phyloP scores from a whole-genome alignment of 2,329 filamentous ascomycete species.

The Pseudopyrenochaeta lycopersici region DNA sequence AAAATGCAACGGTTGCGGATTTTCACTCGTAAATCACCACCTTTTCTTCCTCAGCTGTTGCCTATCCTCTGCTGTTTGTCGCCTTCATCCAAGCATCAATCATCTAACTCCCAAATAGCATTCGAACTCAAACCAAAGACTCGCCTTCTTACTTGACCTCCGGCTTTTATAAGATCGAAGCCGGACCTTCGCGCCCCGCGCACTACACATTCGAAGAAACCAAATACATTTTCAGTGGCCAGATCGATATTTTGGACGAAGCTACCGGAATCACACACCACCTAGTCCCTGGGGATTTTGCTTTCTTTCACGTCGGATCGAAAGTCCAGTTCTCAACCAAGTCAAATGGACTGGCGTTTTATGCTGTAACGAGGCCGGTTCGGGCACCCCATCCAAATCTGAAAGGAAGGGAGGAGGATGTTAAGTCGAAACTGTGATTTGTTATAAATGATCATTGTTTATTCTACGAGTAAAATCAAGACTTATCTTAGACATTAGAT shows the following conservation, averaged over 20 bases:
- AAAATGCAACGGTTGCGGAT: conserved; percentile 35
- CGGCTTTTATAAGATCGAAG: conserved; percentile 36
- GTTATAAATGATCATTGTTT: background rate
- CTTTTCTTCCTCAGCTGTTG: no score
- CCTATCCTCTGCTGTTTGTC: no score
- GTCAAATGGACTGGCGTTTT: conserved; percentile 31
- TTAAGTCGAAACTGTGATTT: conserved; percentile 16
- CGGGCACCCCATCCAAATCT: conserved; percentile 27
- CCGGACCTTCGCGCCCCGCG: conserved; percentile 28
- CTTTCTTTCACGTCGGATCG: conserved; percentile 35
- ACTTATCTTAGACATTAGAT: background rate
- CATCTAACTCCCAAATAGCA: conserved; percentile 4
- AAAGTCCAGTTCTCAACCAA: conserved; percentile 36
- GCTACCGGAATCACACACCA: conserved; percentile 35
- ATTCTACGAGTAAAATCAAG: background rate
- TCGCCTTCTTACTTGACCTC: conserved; percentile 32
- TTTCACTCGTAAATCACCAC: conserved; percentile 30
- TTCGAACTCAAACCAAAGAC: conserved; percentile 31
- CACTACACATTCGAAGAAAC: conserved; percentile 35
- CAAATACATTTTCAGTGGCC: conserved; percentile 34
- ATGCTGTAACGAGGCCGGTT: conserved; percentile 31
- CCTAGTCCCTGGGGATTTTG: conserved; percentile 35
- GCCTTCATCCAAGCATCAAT: background rate
- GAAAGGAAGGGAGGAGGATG: conserved; percentile 29
- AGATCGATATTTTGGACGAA: conserved; percentile 37